Conservation (phyloP, 192 early-diverging fungal species). For the Cladochytrium replicatum region DNA sequence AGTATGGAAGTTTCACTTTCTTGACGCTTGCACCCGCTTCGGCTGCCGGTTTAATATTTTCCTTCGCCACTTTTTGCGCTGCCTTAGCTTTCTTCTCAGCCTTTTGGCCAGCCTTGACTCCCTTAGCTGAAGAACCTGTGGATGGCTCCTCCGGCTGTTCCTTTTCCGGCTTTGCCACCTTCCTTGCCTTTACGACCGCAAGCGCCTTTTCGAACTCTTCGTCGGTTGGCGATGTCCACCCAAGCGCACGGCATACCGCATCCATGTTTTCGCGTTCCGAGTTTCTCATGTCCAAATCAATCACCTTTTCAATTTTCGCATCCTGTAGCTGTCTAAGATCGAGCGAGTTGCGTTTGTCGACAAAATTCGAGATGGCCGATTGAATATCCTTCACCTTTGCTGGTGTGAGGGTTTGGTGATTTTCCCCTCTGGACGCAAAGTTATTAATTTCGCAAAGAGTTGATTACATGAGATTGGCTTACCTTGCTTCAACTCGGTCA, state of each 20-base stretch:
- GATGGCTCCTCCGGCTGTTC: conserved; percentile 2
- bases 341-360: conserved; percentile 37
- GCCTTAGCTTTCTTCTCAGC: no score
- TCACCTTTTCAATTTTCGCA: conserved; percentile 41
- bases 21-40: conserved; percentile 1
- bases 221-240: conserved; percentile 24
- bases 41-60: not conserved
- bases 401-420: conserved; percentile 75
- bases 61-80: no score
- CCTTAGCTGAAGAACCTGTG: no score
- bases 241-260: conserved; percentile 5
- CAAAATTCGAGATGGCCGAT: conserved; percentile 49
- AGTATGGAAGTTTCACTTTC: not conserved
- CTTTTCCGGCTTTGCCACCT: conserved; percentile 21
- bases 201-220: conserved; percentile 45
- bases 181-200: conserved; percentile 17
- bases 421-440: conserved; percentile 47
- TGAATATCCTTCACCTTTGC: conserved; percentile 43
- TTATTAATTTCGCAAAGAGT: not conserved
- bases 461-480: not conserved
- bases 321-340: conserved; percentile 43
- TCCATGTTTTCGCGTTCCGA: conserved; percentile 39
- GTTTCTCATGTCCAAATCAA: conserved; percentile 45
- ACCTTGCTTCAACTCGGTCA: conserved; percentile 45
- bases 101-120: no score